Evolutionary conservation across 2,329 filamentous ascomycete species (phyloP), one percentile per base, ranked within the genome.

Genomic region (Penicillium italicum): DNA sequence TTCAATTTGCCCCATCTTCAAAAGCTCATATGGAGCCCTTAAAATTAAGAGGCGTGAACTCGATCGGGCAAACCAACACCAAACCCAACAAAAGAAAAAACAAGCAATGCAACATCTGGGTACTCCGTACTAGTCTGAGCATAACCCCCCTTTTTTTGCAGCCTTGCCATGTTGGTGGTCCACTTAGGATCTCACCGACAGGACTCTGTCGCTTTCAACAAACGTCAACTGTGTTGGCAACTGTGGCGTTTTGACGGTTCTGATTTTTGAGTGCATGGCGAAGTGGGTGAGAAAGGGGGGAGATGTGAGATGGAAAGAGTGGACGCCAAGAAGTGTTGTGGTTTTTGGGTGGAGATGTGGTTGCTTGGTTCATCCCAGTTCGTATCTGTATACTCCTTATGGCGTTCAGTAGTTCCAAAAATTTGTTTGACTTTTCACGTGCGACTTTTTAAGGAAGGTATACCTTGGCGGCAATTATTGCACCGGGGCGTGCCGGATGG

Each of bases 121-220:
- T n/a, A n/a, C 33, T 61, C 44, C n/a, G n/a, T n/a, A n/a, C n/a
- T 45, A 55, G 46, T 50, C 49, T 50, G 44, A 59, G 50, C 43
- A 52, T 18, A 18, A 53, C 41, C 46, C 38, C 44, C 53, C 41
- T 33, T 28, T 50, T 43, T 50, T 53, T 46, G 51, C 22, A 49
- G 28, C 53, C 52, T 62, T 57, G 58, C 61, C 61, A 58, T 62
- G 62, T 63, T 47, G 44, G 26, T 61, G 58, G 58, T 52, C 62
- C 62, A 59, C 61, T 61, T 51, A 42, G 51, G 50, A 34, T 50
- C 44, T 61, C 52, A 56, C 50, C 48, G 50, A 48, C 48, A 52
- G 42, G 26, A 36, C 10, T 55, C 55, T 31, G 10, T 53, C 42
- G 26, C 22, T 45, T 38, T 43, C 8, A 30, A 41, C 18, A n/a